Evolutionary conservation across 352 stramenopile genomes (phyloP).

Genomic region (Globisporangium ultimum): DNA sequence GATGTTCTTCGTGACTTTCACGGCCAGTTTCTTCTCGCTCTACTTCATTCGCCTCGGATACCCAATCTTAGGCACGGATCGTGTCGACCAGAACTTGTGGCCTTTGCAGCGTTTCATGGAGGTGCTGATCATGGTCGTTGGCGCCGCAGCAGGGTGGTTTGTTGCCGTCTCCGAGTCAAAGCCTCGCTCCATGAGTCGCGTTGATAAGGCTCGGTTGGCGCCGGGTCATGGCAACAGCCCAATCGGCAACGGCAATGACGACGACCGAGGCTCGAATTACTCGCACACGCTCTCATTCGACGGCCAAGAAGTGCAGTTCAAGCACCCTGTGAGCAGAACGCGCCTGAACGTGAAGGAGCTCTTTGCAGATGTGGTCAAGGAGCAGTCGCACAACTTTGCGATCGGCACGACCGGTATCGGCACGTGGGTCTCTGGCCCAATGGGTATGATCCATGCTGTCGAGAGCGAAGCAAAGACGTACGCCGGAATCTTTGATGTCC

Average conservation of each 20-base stretch:
- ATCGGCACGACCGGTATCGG: slow-evolving; percentile 79
- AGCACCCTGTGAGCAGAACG: slow-evolving; percentile 63
- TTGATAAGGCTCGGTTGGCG: slow-evolving; percentile 76
- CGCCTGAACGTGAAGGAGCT: slow-evolving; percentile 76
- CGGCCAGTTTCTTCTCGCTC: slow-evolving; percentile 61
- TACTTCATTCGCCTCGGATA: slow-evolving; percentile 74
- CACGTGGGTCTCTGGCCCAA: slow-evolving; percentile 82
- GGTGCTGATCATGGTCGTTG: slow-evolving; percentile 63
- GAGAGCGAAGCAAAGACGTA: slow-evolving; percentile 73
- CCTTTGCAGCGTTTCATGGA: slow-evolving; percentile 80
- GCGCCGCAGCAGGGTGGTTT: slow-evolving; percentile 52
- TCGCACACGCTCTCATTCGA: slow-evolving; percentile 80
- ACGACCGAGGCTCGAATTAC: slow-evolving; percentile 49
- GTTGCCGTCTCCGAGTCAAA: slow-evolving; percentile 65
- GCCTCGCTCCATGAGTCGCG: slow-evolving; percentile 65
- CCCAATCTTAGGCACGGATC: slow-evolving; percentile 55
- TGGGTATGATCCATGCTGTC: slow-evolving; percentile 74
- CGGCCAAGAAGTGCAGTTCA: slow-evolving; percentile 72
- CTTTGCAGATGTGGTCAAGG: slow-evolving; percentile 77
- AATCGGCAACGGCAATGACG: slow-evolving; percentile 34
- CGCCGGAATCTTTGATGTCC: slow-evolving; percentile 85
- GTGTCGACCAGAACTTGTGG: slow-evolving; percentile 76
- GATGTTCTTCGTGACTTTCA: slow-evolving; percentile 82
- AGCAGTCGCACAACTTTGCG: slow-evolving; percentile 82
- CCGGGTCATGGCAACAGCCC: slow-evolving; percentile 25